Conservation (phyloP, 352 stramenopile genomes). For the Thraustotheca clavata region DNA sequence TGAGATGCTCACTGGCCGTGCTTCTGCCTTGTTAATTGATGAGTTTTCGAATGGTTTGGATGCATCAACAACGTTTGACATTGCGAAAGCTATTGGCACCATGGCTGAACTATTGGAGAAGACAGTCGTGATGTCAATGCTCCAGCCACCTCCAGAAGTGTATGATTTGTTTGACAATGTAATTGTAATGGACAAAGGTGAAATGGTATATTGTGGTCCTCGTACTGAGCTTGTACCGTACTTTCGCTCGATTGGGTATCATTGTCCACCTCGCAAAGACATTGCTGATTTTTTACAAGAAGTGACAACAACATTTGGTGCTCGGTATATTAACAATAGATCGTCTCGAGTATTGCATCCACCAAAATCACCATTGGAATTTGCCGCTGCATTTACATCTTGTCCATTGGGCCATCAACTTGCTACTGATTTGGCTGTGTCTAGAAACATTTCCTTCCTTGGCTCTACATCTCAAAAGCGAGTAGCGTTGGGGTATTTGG, state of each 20-base stretch:
- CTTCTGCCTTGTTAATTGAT: conserved; percentile 10
- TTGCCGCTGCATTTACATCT: not conserved
- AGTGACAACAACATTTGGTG: conserved; percentile 43
- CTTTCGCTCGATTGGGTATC: conserved; percentile 48
- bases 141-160: conserved; percentile 69
- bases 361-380: conserved; percentile 5
- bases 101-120: conserved; percentile 19
- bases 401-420: not conserved
- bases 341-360: not conserved
- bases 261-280: conserved; percentile 45
- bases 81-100: conserved; percentile 13
- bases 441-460: conserved; percentile 1
- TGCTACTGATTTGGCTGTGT: not conserved
- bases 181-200: conserved; percentile 63
- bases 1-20: conserved; percentile 54
- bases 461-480: not conserved
- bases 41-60: conserved; percentile 21
- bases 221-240: conserved; percentile 27
- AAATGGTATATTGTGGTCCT: conserved; percentile 73
- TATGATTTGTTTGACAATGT: conserved; percentile 83
- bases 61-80: conserved; percentile 17
- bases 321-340: conserved; percentile 26
- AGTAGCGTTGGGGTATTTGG: not conserved
- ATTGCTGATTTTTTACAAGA: conserved; percentile 77
- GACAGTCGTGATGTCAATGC: conserved; percentile 25